A percentile compares a stretch with the other conserved stretches of the same genome.
Evolutionary conservation across 305 asterid genomes (phyloP).

Genomic region (Plantago rigida): DNA sequence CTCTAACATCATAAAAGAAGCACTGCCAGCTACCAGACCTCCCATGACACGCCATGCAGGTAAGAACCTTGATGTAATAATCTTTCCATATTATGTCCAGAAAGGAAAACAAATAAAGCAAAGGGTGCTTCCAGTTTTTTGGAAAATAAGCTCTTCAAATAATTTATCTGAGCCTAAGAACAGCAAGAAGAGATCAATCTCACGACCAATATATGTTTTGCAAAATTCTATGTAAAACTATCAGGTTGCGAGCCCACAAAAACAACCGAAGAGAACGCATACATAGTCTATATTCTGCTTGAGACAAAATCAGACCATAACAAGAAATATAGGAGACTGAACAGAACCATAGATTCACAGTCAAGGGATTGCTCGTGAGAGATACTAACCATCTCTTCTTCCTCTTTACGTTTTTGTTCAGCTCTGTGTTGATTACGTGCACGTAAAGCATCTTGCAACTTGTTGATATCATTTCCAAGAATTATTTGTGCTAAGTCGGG

Average conservation of each 20-base stretch:
- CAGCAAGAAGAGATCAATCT: not conserved
- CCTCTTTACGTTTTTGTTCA: constrained; percentile 61
- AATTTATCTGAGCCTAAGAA: not conserved
- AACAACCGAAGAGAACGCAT: too few relatives aligned
- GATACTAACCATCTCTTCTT: constrained; percentile 76
- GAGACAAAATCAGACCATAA: too few relatives aligned
- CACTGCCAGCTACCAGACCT: not conserved
- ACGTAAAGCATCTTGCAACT: constrained; percentile 74
- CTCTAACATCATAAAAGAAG: not conserved
- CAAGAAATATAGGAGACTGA: too few relatives aligned
- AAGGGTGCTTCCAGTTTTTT: not conserved
- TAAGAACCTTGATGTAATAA: not conserved
- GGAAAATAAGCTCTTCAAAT: not conserved
- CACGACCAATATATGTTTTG: too few relatives aligned
- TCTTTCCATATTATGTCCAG: not conserved
- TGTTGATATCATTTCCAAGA: constrained; percentile 80
- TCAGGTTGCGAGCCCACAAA: too few relatives aligned
- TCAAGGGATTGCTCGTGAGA: constrained; percentile 12
- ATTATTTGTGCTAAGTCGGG: constrained; percentile 87
- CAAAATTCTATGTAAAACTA: too few relatives aligned
- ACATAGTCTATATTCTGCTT: too few relatives aligned
- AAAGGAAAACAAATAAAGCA: not conserved
- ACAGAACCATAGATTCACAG: constrained; percentile 8
- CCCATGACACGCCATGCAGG: not conserved
- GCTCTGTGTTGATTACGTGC: constrained; percentile 58